Evolutionary conservation across 2,329 filamentous ascomycete genomes (phyloP), one percentile per base, ranked within the genome.

Genomic region (Metarhizium album): DNA sequence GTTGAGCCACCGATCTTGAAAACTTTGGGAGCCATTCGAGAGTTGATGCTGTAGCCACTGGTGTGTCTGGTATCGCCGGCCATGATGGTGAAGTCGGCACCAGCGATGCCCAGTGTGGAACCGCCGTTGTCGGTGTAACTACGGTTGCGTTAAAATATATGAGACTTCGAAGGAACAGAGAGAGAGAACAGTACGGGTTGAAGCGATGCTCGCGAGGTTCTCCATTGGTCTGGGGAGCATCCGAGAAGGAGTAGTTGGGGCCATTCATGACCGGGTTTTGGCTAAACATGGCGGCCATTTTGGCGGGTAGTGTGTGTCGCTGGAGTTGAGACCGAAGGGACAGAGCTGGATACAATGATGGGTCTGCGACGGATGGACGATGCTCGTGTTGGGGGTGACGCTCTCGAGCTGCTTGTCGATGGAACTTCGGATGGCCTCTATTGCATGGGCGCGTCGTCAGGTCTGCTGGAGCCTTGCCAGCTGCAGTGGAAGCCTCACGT

Each of bases 41-140:
- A 90, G 82, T 98, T 96, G 84, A 98, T 98, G 78, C 86, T 96
- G 82, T 95, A 98, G 66, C 94, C 93, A 57, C 87, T 86, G 51
- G 90, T 95, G 64, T 89, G 88, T 67, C 93, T 87, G 61, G 93
- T 98, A 75, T 98, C 93, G 71, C 94, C 93, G 43, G 93, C 93
- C 68, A 98, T 83, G 73, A 98, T 94, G 65, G 90, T 83, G 76
- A 97, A 98, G 75, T 94, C 87, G 65, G 83, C 83, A 60, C 94
- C 93, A 38, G 89, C 85, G 69, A 98, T 97, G 64, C 90, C 93
- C 51, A 98, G 82, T 50, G 93, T 97, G 54, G 90, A 95, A 60
- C 93, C 93, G 60, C 93, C 93, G 68, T 98, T 98, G 75, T 98
- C 91, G 59, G 93, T 94, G 73, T 98, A 98, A 61, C 87, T 93